Evolutionary conservation across 345 rosid species (phyloP).

Genomic region (Lepidium didymum): DNA sequence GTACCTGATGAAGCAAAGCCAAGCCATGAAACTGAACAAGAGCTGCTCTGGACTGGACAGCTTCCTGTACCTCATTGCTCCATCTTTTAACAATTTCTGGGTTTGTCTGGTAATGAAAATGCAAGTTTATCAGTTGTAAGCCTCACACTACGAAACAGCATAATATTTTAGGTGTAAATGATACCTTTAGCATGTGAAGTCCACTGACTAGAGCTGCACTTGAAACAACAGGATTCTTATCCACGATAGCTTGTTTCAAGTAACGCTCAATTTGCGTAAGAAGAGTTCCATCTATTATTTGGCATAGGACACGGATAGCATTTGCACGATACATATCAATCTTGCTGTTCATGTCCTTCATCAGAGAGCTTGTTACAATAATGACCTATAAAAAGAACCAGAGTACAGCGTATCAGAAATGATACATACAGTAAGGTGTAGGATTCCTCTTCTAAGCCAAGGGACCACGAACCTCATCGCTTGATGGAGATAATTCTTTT

Average conservation of each 20-base stretch:
- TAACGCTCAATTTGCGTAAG: constrained; percentile 91
- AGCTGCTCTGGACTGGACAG: constrained; percentile 92
- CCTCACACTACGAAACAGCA: background rate
- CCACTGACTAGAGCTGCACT: constrained; percentile 99
- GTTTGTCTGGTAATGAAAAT: constrained; percentile 46
- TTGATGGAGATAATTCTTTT: constrained; percentile 80
- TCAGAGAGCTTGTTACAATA: constrained; percentile 94
- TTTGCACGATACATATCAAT: constrained; percentile 97
- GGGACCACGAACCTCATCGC: constrained; percentile 62
- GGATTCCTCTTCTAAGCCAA: background rate
- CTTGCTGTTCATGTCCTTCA: constrained; percentile 99
- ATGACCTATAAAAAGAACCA: constrained; percentile 57
- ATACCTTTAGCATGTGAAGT: constrained; percentile 89
- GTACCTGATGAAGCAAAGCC: constrained; percentile 86
- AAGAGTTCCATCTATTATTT: constrained; percentile 87
- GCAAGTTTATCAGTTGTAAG: background rate
- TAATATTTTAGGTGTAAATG: background rate
- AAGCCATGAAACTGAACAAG: constrained; percentile 98
- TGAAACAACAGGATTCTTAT: constrained; percentile 96
- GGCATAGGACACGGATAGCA: constrained; percentile 97
- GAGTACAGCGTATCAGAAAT: background rate
- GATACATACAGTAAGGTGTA: background rate
- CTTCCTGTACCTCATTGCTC: constrained; percentile 99
- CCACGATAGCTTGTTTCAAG: constrained; percentile 97
- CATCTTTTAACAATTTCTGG: constrained; percentile 96